Evolutionary conservation across 2,329 filamentous ascomycete species (phyloP).

Genomic region (Juglanconis juglandina): DNA sequence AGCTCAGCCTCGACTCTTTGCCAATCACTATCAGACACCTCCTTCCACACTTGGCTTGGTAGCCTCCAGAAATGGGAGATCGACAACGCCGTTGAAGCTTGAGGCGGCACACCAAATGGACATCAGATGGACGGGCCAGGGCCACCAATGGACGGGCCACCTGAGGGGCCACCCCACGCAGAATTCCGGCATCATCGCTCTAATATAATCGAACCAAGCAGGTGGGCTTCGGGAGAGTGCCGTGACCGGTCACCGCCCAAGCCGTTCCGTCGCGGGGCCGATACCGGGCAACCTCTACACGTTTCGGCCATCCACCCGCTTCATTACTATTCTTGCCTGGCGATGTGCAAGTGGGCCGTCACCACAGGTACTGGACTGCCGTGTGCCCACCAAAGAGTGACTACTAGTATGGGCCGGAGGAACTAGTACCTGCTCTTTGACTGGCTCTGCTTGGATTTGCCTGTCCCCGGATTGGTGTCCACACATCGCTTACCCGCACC

Average conservation of each 20-base stretch:
- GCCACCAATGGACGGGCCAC: no score
- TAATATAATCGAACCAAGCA: neutral
- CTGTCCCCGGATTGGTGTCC: slow-evolving; percentile 1
- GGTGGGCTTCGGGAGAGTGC: neutral
- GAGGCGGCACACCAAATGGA: neutral
- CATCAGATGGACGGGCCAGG: neutral
- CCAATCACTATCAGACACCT: neutral
- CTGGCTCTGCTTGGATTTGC: neutral
- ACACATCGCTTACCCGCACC: neutral
- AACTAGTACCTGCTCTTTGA: neutral
- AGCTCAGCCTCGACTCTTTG: neutral
- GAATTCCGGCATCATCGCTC: neutral
- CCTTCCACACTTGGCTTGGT: neutral
- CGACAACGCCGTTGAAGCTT: slow-evolving; percentile 7
- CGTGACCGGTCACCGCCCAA: neutral
- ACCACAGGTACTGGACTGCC: no score
- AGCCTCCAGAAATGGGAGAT: neutral
- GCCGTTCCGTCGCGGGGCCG: slow-evolving; percentile 14
- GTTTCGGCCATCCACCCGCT: neutral
- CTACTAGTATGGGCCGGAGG: no score
- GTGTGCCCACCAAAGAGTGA: no score
- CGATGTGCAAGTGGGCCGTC: no score
- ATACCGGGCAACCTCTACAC: slow-evolving; percentile 14
- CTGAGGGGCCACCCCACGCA: neutral
- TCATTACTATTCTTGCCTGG: neutral